Base-by-base conservation (phyloP, 192 early-diverging fungal species). In the Fimicolochytrium jonesii region DNA sequence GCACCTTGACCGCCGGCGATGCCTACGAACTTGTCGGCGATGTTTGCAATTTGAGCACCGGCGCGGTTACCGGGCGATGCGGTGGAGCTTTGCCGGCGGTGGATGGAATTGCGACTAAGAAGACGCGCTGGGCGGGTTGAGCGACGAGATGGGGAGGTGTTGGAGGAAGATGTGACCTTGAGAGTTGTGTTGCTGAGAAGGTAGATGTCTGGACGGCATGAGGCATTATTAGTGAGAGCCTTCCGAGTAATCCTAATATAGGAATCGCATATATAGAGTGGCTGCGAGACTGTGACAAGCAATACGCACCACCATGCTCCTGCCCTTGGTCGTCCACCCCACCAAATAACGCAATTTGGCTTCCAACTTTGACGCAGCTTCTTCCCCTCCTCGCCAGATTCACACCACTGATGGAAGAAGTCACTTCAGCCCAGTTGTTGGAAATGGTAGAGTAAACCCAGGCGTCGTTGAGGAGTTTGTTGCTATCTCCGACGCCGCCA, bases 151-250 rank as follows among this genome's bases (percentile, higher is more conserved):
- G 25, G 17, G 6, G 29, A 36, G 25, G 11, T 22, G 23, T 20
- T 20, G 2, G 39, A 11, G n/a, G 20, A 29, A 15, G 44, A 23
- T 15, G 51, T 55, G 2, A 18, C 36, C 22, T 20, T 11, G 13
- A 67, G 31, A 25, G 56, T 60, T 10, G 10, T 51, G 56, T 29
- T 50, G 32, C 34, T 39, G 45, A 66, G 34, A 11, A 23, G 29
- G 30, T 36, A 66, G 18, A 57, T 9, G 29, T 66, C 64, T 66
- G n/a, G n/a, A n/a, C n/a, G n/a, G n/a, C n/a, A n/a, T n/a, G n/a
- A n/a, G n/a, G n/a, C n/a, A n/a, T n/a, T n/a, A n/a, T n/a, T n/a
- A n/a, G n/a, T n/a, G n/a, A n/a, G n/a, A n/a, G n/a, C n/a, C n/a
- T n/a, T n/a, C n/a, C n/a, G n/a, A n/a, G n/a, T n/a, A n/a, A n/a